Conservation (phyloP, 768 basidiomycete genomes). For the Naematelia encephala region DNA sequence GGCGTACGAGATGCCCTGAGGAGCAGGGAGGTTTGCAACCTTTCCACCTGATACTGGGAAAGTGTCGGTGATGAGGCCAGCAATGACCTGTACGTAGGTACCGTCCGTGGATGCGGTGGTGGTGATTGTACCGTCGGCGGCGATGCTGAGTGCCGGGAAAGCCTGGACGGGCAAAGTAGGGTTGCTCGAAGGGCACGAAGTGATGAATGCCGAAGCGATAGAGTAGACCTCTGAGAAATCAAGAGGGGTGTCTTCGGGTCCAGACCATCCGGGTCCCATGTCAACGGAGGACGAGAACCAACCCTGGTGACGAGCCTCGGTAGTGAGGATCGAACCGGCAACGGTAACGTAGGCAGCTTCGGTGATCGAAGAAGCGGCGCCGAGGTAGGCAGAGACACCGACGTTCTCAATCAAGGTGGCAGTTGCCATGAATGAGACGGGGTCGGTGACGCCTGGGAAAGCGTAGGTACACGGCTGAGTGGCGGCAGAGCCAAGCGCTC, state of each 20-base stretch:
- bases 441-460: slow-evolving; percentile 57
- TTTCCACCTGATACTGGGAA: slow-evolving; percentile 51
- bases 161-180: slow-evolving; percentile 57
- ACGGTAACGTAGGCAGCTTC: slow-evolving; percentile 55
- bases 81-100: slow-evolving; percentile 55
- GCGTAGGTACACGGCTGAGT: slow-evolving; percentile 61
- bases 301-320: slow-evolving; percentile 63
- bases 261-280: slow-evolving; percentile 59
- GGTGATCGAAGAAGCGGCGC: slow-evolving; percentile 55
- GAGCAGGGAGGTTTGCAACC: slow-evolving; percentile 35
- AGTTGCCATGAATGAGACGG: slow-evolving; percentile 57
- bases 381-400: slow-evolving; percentile 60
- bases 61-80: slow-evolving; percentile 56
- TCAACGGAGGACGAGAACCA: slow-evolving; percentile 61
- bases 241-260: slow-evolving; percentile 59
- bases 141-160: slow-evolving; percentile 56
- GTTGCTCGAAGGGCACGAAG: slow-evolving; percentile 59
- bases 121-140: slow-evolving; percentile 31
- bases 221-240: slow-evolving; percentile 56
- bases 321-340: slow-evolving; percentile 61
- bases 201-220: slow-evolving; percentile 56
- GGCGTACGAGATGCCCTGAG: slow-evolving; percentile 58
- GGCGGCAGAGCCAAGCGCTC: slow-evolving; percentile 55
- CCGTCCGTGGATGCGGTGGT: slow-evolving; percentile 40
- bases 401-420: slow-evolving; percentile 61